phyloP scores from a whole-genome alignment of 2,329 filamentous ascomycete species.

The Claviceps pazoutovae region DNA sequence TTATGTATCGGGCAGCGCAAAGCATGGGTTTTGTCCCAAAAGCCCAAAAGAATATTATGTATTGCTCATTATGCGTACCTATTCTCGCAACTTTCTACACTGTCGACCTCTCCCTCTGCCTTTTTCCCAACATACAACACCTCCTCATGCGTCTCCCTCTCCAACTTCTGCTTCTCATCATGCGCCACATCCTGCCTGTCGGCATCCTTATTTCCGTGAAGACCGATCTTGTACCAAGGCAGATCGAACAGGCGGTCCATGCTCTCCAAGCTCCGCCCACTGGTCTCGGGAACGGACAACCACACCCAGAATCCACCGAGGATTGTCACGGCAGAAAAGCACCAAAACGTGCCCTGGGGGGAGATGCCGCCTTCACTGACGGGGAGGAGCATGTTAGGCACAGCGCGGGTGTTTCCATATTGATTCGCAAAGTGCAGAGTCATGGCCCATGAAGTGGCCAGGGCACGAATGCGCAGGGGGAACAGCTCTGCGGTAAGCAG shows the following conservation, averaged over 20 bases:
- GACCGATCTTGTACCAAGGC: conserved; percentile 62
- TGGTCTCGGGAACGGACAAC: conserved; percentile 60
- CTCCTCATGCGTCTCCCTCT: conserved; percentile 17
- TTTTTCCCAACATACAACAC: conserved; percentile 24
- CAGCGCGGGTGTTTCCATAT: conserved; percentile 62
- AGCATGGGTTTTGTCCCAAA: no score
- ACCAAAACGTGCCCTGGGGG: conserved; percentile 61
- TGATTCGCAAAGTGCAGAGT: conserved; percentile 68
- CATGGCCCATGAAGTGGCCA: conserved; percentile 61
- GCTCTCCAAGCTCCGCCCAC: conserved; percentile 49
- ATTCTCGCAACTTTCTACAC: not conserved
- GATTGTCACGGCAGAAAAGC: conserved; percentile 55
- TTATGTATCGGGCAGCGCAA: no score
- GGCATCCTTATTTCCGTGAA: conserved; percentile 37
- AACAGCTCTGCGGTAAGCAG: conserved; percentile 67
- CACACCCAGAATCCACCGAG: conserved; percentile 57
- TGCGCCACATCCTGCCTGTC: conserved; percentile 29
- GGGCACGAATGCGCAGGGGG: conserved; percentile 56
- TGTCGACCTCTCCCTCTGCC: conserved; percentile 1
- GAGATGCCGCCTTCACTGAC: conserved; percentile 31
- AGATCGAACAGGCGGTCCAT: conserved; percentile 61
- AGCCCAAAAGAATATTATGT: no score
- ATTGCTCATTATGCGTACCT: no score
- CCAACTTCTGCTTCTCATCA: conserved; percentile 29
- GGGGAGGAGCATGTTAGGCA: conserved; percentile 58